A percentile compares a stretch with the other conserved stretches of the same genome.
phyloP scores from a whole-genome alignment of 768 basidiomycete genomes.

The Termitomyces sp. region DNA sequence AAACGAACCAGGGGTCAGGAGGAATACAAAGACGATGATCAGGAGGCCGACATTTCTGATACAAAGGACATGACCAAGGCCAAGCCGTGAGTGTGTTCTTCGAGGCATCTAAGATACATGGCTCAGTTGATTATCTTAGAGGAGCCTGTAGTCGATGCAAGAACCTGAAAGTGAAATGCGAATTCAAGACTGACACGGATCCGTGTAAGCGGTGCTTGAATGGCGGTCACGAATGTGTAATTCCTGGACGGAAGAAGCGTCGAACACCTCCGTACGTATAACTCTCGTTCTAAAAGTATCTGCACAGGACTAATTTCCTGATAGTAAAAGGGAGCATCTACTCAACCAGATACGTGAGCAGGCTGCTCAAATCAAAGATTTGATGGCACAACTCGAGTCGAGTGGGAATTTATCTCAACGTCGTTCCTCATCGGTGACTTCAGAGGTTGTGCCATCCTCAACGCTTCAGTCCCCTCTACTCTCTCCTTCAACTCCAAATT shows the following conservation, averaged over 20 bases:
- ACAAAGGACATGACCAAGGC: slow-evolving; percentile 33
- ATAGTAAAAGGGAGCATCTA: slow-evolving; percentile 76
- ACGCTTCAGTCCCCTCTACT: slow-evolving; percentile 30
- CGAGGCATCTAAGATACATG: neutral
- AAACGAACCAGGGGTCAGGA: slow-evolving; percentile 34
- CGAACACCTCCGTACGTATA: slow-evolving; percentile 66
- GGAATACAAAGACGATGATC: slow-evolving; percentile 29
- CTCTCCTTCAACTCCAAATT: slow-evolving; percentile 26
- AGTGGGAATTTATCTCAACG: slow-evolving; percentile 23
- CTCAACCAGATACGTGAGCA: slow-evolving; percentile 72
- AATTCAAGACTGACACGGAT: slow-evolving; percentile 66
- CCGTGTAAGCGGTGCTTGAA: slow-evolving; percentile 71
- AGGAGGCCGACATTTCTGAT: slow-evolving; percentile 26
- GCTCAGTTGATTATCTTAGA: slow-evolving; percentile 7
- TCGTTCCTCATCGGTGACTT: slow-evolving; percentile 15
- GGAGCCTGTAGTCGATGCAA: slow-evolving; percentile 76
- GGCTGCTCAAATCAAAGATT: slow-evolving; percentile 61
- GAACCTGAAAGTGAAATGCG: slow-evolving; percentile 64
- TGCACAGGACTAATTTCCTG: neutral
- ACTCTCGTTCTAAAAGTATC: neutral
- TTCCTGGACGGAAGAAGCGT: slow-evolving; percentile 82
- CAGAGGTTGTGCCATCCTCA: slow-evolving; percentile 21
- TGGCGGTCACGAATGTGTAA: slow-evolving; percentile 68
- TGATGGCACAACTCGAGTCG: slow-evolving; percentile 64
- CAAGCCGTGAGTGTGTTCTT: slow-evolving; percentile 34